Evolutionary conservation across 176 grass and related monocot species (phyloP), one percentile per base, ranked within the genome.

Genomic region (Elymus sibiricus): DNA sequence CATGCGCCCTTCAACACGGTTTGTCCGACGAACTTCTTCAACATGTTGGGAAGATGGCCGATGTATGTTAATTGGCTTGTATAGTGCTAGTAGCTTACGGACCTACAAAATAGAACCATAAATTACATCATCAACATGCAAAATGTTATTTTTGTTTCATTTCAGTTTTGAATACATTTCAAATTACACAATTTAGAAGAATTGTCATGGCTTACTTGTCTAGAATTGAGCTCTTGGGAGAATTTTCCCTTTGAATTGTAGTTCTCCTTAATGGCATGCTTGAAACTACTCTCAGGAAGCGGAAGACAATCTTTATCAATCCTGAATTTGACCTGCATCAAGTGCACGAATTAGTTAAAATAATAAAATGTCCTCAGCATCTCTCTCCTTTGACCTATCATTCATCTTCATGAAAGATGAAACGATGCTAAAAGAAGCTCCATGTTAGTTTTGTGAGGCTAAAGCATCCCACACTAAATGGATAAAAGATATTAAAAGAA

Each of bases 241-340:
- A 95, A 95, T 68, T 86, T 95, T 3, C 86, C 88, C 84, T 79
- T 90, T 79, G 93, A 82, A 82, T 9, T 25, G 46, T 95, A 95
- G 64, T 95, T 95, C 42, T 95, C 93, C 58, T 79, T 82, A 74
- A 95, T 95, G 64, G 90, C 88, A 55, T 88, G 83, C 81, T 82
- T 95, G 75, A 92, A 92, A 80, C 64, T 86, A 76, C 74, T 86
- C 83, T 95, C 93, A 1, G 90, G 83, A 34, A 95, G 25, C 65
- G 93, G 93, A 55, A 90, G 80, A 46, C 93, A 95, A 71, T 95
- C 93, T 29, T 68, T 79, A 55, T 84, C 64, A 56, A 92, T 79
- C 49, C 79, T 86, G 80, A 90, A 93, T 80, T 93, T 93, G 43
- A 93, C 88, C 92, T 93, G 76, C 70, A 88, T 44, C 15, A 80